phyloP scores from a whole-genome alignment of 345 rosid genomes.

The Gossypium stocksii region DNA sequence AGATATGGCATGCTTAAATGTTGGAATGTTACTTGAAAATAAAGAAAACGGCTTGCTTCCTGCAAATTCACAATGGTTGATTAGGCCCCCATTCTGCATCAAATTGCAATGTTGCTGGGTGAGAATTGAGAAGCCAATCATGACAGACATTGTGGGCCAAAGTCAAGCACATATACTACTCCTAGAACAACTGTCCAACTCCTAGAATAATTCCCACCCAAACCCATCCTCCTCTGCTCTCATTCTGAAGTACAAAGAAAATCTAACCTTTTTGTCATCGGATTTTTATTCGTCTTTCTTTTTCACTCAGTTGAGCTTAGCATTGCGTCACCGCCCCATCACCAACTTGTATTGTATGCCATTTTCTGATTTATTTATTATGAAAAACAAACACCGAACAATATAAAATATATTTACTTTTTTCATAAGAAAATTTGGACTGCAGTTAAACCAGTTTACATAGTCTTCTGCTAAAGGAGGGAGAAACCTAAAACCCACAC shows the following conservation, averaged over 20 bases:
- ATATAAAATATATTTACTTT: conserved; percentile 8
- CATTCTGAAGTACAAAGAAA: conserved; percentile 15
- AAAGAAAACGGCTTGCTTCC: no score
- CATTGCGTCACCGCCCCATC: conserved; percentile 3
- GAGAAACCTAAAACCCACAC: conserved; percentile 19
- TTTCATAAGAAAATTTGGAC: conserved; percentile 28
- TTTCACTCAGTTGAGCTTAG: neutral
- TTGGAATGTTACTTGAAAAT: no score
- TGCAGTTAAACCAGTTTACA: conserved; percentile 27
- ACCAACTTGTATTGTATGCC: neutral
- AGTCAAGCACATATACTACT: neutral
- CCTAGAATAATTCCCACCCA: neutral
- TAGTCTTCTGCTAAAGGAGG: conserved; percentile 34
- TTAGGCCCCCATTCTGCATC: neutral
- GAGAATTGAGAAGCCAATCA: conserved; percentile 1
- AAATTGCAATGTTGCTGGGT: neutral
- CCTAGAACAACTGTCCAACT: neutral
- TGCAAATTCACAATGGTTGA: neutral
- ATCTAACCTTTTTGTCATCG: neutral
- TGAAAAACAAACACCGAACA: conserved; percentile 6
- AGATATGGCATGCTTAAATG: no score
- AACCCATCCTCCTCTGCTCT: conserved; percentile 2
- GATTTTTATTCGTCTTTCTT: conserved; percentile 5
- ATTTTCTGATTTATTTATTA: neutral
- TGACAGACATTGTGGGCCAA: conserved; percentile 7